Percentiles rank a stretch among this genome's conserved stretches.
phyloP scores from a whole-genome alignment of 345 rosid genomes.

The Sonneratia alba region DNA sequence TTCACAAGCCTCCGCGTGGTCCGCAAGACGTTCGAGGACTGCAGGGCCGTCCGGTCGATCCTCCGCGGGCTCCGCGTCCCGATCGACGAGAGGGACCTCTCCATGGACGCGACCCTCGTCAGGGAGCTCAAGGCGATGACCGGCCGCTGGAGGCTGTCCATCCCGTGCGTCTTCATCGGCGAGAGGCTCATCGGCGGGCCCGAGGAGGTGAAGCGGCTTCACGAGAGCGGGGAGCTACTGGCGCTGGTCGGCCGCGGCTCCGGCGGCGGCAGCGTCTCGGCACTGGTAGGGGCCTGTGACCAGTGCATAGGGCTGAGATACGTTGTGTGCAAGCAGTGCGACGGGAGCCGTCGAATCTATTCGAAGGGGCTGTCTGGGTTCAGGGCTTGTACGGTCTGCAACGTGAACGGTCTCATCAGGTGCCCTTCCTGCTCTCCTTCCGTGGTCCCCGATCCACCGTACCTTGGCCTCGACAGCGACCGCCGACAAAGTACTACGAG shows the following conservation, averaged over 20 bases:
- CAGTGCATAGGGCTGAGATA: constrained; percentile 31
- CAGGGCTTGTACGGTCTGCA: constrained; percentile 25
- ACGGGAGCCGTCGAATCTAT: constrained; percentile 42
- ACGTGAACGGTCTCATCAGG: constrained; percentile 28
- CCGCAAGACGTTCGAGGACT: constrained; percentile 68
- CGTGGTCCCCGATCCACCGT: not conserved
- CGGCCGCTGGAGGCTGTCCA: constrained; percentile 11
- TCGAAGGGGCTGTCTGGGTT: constrained; percentile 16
- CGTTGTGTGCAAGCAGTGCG: constrained; percentile 22
- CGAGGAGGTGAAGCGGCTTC: constrained; percentile 22
- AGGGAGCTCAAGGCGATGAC: constrained; percentile 41
- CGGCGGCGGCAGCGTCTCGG: not conserved
- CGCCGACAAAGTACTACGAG: not conserved
- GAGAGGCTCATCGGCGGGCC: constrained; percentile 26
- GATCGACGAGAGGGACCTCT: constrained; percentile 72
- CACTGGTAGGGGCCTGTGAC: constrained; percentile 12
- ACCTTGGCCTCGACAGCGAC: not conserved
- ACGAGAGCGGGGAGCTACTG: constrained; percentile 30
- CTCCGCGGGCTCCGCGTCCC: constrained; percentile 42
- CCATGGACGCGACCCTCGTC: constrained; percentile 46
- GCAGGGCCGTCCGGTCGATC: constrained; percentile 47
- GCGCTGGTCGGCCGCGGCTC: constrained; percentile 8
- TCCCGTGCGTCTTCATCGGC: constrained; percentile 25
- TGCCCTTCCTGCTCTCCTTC: constrained; percentile 23
- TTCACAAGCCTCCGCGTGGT: constrained; percentile 70